phyloP scores from a whole-genome alignment of 345 rosid species.

The Eucalyptus cloeziana region DNA sequence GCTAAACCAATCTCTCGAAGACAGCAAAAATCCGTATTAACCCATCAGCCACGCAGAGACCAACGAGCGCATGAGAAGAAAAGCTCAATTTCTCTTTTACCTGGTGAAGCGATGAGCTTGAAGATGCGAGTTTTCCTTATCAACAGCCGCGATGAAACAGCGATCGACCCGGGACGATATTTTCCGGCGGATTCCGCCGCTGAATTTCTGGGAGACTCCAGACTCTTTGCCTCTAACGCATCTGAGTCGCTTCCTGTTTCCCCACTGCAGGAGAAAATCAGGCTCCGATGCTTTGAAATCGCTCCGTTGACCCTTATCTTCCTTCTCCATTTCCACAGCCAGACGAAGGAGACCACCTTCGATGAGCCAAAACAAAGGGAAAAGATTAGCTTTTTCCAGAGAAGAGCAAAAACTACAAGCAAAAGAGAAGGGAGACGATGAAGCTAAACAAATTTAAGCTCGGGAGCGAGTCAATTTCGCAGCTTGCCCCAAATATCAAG shows the following conservation, averaged over 20 bases:
- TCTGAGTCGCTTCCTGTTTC: constrained; percentile 61
- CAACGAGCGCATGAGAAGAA: background rate
- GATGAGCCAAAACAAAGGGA: background rate
- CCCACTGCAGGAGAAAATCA: constrained; percentile 60
- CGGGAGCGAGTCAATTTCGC: background rate
- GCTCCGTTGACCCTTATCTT: constrained; percentile 26
- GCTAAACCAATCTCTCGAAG: background rate
- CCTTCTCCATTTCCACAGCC: constrained; percentile 23
- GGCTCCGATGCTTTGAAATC: constrained; percentile 15
- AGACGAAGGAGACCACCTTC: background rate
- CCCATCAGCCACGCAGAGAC: background rate
- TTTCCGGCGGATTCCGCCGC: constrained; percentile 31
- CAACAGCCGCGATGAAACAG: constrained; percentile 4
- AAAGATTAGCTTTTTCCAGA: background rate
- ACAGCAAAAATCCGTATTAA: background rate
- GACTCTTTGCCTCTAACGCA: constrained; percentile 68
- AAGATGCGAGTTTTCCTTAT: constrained; percentile 23
- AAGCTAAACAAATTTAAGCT: background rate
- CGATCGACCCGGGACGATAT: constrained; percentile 20
- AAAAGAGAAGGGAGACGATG: background rate
- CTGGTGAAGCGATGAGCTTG: constrained; percentile 39
- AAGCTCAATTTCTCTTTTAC: constrained; percentile 1
- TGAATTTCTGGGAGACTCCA: constrained; percentile 30
- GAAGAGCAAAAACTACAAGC: background rate
- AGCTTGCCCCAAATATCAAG: background rate